Evolutionary conservation across 805 yeast genomes (phyloP).

Genomic region (Saccharomycopsis malanga): DNA sequence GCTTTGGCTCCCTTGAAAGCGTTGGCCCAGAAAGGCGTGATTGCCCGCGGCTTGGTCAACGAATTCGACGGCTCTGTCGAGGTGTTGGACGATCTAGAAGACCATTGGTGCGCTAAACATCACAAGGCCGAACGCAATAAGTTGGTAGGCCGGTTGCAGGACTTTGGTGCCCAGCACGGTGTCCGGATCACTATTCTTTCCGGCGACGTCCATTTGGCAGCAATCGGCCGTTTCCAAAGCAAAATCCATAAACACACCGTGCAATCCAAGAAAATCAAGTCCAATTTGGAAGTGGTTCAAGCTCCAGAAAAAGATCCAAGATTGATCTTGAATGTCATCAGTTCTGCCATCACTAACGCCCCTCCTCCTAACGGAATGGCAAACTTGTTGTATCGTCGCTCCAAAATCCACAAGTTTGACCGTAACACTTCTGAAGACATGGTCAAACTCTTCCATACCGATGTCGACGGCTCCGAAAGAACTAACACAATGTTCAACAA

Average conservation of each 20-base stretch:
- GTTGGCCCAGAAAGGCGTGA: conserved; percentile 52
- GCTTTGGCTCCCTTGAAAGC: conserved; percentile 57
- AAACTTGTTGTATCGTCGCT: conserved; percentile 56
- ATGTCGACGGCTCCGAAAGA: conserved; percentile 47
- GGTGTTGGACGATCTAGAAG: conserved; percentile 86
- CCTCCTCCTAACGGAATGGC: conserved; percentile 94
- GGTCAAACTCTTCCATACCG: conserved; percentile 59
- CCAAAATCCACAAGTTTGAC: conserved; percentile 62
- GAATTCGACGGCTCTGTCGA: conserved; percentile 91
- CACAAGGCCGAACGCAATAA: conserved; percentile 83
- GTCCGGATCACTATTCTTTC: conserved; percentile 77
- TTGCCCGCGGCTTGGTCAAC: conserved; percentile 70
- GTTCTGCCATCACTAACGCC: conserved; percentile 85
- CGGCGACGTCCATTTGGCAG: conserved; percentile 92
- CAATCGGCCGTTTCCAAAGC: conserved; percentile 69
- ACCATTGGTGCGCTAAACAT: conserved; percentile 90
- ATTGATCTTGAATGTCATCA: conserved; percentile 72
- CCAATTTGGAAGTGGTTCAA: conserved; percentile 35
- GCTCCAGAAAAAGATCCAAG: conserved; percentile 66
- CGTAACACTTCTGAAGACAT: conserved; percentile 67
- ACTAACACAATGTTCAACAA: conserved; percentile 47
- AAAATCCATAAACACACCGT: conserved; percentile 41
- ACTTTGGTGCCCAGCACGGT: conserved; percentile 55
- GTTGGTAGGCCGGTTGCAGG: conserved; percentile 53
- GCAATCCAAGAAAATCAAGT: conserved; percentile 30